These are phyloP conservation scores for Nakazawaea wyomingensis DNA, from an alignment of 805 yeast species.

Conservation along the genomic window DNA sequence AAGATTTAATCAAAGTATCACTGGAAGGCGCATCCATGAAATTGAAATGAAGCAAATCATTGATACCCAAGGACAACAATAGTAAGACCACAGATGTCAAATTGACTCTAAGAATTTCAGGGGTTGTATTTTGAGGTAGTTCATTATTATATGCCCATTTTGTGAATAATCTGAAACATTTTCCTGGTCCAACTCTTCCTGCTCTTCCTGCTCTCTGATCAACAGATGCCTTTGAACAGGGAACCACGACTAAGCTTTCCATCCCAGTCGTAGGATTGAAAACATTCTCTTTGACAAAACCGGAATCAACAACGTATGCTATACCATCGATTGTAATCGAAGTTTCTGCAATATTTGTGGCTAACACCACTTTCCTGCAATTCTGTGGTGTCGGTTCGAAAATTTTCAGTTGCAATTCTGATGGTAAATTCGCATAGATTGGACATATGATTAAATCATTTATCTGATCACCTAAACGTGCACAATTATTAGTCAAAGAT, in stretches of 20 bases:
- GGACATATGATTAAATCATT: constrained; percentile 72
- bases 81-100: constrained; percentile 70
- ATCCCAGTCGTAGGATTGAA: constrained; percentile 85
- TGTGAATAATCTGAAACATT: constrained; percentile 85
- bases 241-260: constrained; percentile 79
- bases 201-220: constrained; percentile 98
- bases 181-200: constrained; percentile 96
- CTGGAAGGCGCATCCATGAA: constrained; percentile 88
- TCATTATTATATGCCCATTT: constrained; percentile 77
- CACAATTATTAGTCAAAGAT: constrained; percentile 57
- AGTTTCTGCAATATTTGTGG: constrained; percentile 97
- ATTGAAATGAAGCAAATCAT: constrained; percentile 76
- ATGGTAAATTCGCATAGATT: constrained; percentile 86
- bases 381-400: constrained; percentile 83
- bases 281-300: constrained; percentile 88
- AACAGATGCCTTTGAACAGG: constrained; percentile 93
- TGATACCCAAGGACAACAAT: constrained; percentile 77
- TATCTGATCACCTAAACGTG: constrained; percentile 54
- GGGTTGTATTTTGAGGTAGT: constrained; percentile 72
- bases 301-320: constrained; percentile 90
- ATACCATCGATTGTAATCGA: constrained; percentile 96
- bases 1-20: constrained; percentile 64
- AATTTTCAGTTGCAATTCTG: constrained; percentile 73
- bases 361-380: constrained; percentile 81
- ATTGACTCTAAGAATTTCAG: constrained; percentile 88